Conservation (phyloP, 1,284 basidiomycete species). For the Trichosporon ovoides region DNA sequence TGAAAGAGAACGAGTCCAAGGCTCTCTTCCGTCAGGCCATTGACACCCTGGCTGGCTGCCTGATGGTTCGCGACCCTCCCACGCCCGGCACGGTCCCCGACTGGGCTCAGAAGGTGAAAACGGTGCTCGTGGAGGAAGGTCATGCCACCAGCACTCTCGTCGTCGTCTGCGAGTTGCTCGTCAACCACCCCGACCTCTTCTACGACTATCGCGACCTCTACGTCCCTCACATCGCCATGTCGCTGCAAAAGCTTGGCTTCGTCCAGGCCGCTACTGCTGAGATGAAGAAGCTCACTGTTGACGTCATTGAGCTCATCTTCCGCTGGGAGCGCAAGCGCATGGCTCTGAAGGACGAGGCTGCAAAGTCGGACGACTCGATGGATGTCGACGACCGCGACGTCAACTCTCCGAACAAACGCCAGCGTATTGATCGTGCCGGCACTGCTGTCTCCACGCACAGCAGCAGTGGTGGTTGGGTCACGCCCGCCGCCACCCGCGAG, state of each 20-base stretch:
- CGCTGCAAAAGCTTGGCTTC: conserved; percentile 80
- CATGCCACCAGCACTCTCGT: conserved; percentile 74
- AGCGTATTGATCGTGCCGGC: conserved; percentile 50
- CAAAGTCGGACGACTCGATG: conserved; percentile 39
- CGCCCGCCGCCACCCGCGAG: conserved; percentile 75
- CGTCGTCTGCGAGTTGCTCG: conserved; percentile 86
- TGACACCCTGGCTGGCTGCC: conserved; percentile 82
- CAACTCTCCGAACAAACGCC: conserved; percentile 47
- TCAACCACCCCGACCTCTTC: conserved; percentile 87
- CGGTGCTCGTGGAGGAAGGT: conserved; percentile 84
- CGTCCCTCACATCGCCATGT: conserved; percentile 91
- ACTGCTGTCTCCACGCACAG: conserved; percentile 48
- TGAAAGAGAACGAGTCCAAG: conserved; percentile 69
- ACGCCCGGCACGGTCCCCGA: conserved; percentile 58
- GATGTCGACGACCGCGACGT: conserved; percentile 41
- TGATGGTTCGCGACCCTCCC: conserved; percentile 58
- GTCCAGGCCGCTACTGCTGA: conserved; percentile 70
- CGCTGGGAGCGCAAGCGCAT: conserved; percentile 68
- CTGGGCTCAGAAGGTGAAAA: conserved; percentile 87
- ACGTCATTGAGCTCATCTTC: conserved; percentile 79
- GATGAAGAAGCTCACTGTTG: conserved; percentile 72
- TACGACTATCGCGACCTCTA: conserved; percentile 90
- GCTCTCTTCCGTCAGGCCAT: conserved; percentile 78
- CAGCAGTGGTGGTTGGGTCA: conserved; percentile 58
- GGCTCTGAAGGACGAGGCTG: conserved; percentile 49